Evolutionary conservation across 768 basidiomycete genomes (phyloP).

Genomic region (Tylopilus sp.): DNA sequence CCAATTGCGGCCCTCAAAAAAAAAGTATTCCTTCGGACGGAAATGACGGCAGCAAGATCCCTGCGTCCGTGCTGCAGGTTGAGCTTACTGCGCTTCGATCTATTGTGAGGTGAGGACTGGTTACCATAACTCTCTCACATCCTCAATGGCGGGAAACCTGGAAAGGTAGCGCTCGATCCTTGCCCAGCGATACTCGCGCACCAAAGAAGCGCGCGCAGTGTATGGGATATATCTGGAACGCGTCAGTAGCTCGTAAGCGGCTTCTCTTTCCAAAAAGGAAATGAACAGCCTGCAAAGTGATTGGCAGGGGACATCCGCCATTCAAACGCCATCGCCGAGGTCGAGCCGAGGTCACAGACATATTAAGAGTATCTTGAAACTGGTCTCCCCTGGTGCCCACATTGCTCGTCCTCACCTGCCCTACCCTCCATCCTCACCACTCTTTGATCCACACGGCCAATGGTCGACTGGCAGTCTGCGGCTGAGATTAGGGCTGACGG

Average conservation of each 20-base stretch:
- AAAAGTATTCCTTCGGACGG: not conserved
- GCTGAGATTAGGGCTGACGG: constrained; percentile 46
- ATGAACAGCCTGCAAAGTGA: not conserved
- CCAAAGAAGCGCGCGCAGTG: constrained; percentile 9
- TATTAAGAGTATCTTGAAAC: constrained; percentile 5
- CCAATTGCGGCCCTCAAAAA: not conserved
- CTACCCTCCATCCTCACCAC: not conserved
- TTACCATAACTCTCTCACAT: not conserved
- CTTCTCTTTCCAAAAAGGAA: constrained; percentile 6
- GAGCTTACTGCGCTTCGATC: not conserved
- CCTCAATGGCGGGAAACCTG: not conserved
- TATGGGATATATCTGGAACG: constrained; percentile 11
- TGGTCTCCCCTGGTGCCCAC: not conserved
- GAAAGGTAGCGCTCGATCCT: not conserved
- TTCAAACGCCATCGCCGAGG: constrained; percentile 20
- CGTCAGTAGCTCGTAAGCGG: constrained; percentile 2
- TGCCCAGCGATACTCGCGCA: not conserved
- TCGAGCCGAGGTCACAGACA: constrained; percentile 9
- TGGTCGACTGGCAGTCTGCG: constrained; percentile 58
- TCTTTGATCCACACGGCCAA: constrained; percentile 21
- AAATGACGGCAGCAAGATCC: not conserved
- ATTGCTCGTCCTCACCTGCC: not conserved
- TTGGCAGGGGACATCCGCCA: constrained; percentile 6
- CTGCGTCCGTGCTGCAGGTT: not conserved
- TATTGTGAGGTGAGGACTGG: not conserved